Evolutionary conservation across 1,284 basidiomycete species (phyloP).

Genomic region (Leccinum ponderosum): DNA sequence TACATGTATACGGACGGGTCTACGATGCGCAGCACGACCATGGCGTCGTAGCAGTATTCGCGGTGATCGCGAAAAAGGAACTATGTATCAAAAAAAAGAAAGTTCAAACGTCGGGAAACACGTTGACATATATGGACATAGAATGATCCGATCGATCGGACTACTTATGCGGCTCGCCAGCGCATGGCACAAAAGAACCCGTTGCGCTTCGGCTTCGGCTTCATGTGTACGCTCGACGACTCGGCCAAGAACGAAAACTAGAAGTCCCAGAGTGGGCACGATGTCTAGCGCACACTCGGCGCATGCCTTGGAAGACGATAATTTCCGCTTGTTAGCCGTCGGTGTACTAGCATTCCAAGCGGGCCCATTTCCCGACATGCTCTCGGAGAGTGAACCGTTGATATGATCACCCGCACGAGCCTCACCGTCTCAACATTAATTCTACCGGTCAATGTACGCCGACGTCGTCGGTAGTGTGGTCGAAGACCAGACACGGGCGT

Average conservation of each 20-base stretch:
- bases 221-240: neutral
- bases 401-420: conserved; percentile 11
- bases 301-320: neutral
- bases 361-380: neutral
- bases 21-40: neutral
- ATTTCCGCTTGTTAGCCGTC: conserved; percentile 12
- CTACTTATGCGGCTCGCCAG: neutral
- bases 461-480: conserved; percentile 2
- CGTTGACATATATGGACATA: neutral
- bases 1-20: neutral
- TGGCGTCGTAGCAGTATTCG: neutral
- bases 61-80: neutral
- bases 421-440: neutral
- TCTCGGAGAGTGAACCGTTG: neutral
- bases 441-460: neutral
- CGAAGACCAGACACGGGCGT: neutral
- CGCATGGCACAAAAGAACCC: conserved; percentile 5
- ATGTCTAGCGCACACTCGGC: neutral
- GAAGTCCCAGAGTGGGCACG: neutral
- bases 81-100: neutral
- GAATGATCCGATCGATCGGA: neutral
- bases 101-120: conserved; percentile 2
- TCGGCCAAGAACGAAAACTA: neutral
- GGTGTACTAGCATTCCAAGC: conserved; percentile 1
- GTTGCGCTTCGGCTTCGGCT: neutral